Percentiles rank a stretch among this genome's conserved stretches.
Evolutionary conservation across 2,329 filamentous ascomycete species (phyloP).

Genomic region (Pseudogymnoascus sp.): DNA sequence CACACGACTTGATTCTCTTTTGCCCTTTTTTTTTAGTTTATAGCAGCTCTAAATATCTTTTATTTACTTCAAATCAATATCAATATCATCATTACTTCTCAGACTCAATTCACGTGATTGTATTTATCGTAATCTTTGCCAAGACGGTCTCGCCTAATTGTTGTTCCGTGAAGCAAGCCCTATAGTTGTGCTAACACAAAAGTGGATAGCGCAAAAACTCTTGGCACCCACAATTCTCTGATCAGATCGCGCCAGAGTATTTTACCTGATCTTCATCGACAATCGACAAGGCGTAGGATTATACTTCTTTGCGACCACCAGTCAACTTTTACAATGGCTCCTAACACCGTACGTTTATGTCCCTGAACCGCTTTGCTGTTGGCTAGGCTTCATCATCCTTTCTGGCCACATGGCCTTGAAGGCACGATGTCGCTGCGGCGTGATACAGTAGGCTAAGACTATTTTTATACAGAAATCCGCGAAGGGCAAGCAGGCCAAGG

Average conservation of each 20-base stretch:
- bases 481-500: constrained; percentile 69
- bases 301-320: constrained; percentile 61
- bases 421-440: constrained; percentile 19
- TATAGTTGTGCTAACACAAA: background rate
- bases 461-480: constrained; percentile 45
- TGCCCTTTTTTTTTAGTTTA: background rate
- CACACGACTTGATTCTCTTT: constrained; percentile 3
- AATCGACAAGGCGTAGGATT: constrained; percentile 35
- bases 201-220: constrained; percentile 1
- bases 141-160: background rate
- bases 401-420: constrained; percentile 13
- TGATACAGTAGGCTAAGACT: constrained; percentile 95
- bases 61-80: background rate
- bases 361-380: constrained; percentile 84
- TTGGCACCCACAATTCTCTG: constrained; percentile 11
- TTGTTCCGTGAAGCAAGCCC: constrained; percentile 8
- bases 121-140: background rate
- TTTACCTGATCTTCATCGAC: constrained; percentile 9
- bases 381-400: constrained; percentile 39
- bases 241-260: background rate
- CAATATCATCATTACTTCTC: background rate
- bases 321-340: constrained; percentile 62
- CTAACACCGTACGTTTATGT: constrained; percentile 76
- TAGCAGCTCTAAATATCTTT: background rate
- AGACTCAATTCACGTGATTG: background rate